Evolutionary conservation across 148 eudicot species (phyloP).

Genomic region (Linanthus parryae): DNA sequence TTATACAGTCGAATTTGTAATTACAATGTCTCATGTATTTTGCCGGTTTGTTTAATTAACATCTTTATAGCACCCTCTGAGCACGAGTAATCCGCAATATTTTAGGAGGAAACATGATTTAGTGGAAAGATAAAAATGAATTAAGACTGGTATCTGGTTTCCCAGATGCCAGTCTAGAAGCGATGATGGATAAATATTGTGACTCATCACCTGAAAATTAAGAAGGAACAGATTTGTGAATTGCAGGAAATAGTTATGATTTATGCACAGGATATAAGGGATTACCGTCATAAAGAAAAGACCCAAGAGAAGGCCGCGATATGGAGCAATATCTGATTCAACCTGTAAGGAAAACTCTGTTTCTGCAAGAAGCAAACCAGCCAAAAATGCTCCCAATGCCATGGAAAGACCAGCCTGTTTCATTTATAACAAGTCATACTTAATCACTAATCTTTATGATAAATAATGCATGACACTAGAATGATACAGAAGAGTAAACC

Average conservation of each 20-base stretch:
- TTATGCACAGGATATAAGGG: background rate
- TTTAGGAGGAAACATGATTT: no score
- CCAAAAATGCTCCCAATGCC: constrained; percentile 98
- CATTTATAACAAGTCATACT: background rate
- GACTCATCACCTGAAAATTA: no score
- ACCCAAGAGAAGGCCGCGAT: constrained; percentile 96
- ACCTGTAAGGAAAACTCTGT: constrained; percentile 97
- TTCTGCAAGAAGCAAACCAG: constrained; percentile 99
- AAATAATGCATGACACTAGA: background rate
- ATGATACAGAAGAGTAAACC: constrained; percentile 1
- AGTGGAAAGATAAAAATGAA: no score
- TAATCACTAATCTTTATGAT: background rate
- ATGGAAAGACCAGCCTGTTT: constrained; percentile 98
- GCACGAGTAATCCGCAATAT: no score
- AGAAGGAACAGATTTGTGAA: no score
- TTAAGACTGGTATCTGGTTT: no score
- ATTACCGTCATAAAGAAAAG: constrained; percentile 98
- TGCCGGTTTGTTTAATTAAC: no score
- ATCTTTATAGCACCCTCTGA: no score
- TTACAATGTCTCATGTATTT: no score
- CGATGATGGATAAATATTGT: no score
- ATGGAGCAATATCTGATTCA: constrained; percentile 99
- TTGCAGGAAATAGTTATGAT: background rate
- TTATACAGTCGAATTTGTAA: no score
- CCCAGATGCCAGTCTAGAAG: no score